These are phyloP conservation scores for Rhinocladiella mackenziei DNA, from an alignment of 2,329 filamentous ascomycete species.

Conservation along the genomic window DNA sequence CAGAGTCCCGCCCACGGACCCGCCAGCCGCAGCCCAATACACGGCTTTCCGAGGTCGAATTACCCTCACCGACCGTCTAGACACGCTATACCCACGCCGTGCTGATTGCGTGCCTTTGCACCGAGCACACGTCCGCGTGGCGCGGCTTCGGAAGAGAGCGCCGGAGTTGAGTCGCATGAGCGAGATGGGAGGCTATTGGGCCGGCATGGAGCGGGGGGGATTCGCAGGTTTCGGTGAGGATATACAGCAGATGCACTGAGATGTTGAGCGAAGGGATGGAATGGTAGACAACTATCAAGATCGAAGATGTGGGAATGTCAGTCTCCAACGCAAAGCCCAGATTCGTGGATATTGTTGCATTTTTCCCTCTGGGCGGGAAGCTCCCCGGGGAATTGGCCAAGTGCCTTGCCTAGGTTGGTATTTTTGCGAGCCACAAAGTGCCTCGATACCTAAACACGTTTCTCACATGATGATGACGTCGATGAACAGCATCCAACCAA, in stretches of 20 bases:
- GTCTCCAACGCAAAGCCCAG: no score
- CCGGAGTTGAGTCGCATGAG: slow-evolving; percentile 21
- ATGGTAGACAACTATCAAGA: no score
- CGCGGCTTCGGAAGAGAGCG: slow-evolving; percentile 14
- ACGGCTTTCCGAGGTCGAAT: slow-evolving; percentile 18
- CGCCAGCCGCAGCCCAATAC: slow-evolving; percentile 24
- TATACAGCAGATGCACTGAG: not conserved
- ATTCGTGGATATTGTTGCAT: no score
- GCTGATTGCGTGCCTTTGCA: slow-evolving; percentile 13
- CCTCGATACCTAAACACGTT: no score
- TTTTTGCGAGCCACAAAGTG: no score
- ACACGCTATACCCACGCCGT: slow-evolving; percentile 12
- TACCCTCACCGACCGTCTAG: slow-evolving; percentile 14
- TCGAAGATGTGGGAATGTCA: no score
- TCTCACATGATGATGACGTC: no score
- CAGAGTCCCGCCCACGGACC: slow-evolving; percentile 16
- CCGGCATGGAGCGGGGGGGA: slow-evolving; percentile 6
- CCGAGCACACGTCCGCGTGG: slow-evolving; percentile 23
- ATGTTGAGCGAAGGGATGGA: not conserved
- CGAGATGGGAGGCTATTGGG: not conserved
- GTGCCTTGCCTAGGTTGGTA: no score
- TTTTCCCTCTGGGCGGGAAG: no score
- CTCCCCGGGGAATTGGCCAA: no score
- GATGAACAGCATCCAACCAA: no score
- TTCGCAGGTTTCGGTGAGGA: not conserved